These are phyloP conservation scores for Amoeboradix gromovi DNA, from an alignment of 371 early-diverging fungal species.

Conservation along the genomic window DNA sequence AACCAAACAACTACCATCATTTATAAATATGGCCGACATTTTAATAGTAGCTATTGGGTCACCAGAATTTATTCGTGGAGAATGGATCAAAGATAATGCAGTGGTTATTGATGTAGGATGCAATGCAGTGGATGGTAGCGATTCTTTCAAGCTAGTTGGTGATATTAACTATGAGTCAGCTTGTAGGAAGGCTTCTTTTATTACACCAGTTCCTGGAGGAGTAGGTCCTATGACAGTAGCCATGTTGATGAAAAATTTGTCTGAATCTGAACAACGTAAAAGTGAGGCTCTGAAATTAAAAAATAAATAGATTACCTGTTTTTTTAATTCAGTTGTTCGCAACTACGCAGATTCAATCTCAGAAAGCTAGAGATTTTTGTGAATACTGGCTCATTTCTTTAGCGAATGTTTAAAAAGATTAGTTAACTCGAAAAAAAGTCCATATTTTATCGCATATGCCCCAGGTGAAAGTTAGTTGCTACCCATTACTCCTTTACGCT, in stretches of 20 bases:
- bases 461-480: too few relatives aligned
- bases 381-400: too few relatives aligned
- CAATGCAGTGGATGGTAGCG: conserved; percentile 32
- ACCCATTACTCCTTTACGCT: too few relatives aligned
- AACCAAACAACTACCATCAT: conserved; percentile 34
- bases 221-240: conserved; percentile 92
- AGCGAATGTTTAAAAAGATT: too few relatives aligned
- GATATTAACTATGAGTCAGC: conserved; percentile 58
- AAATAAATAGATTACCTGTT: too few relatives aligned
- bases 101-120: conserved; percentile 82
- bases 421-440: too few relatives aligned
- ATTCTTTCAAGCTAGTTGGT: conserved; percentile 56
- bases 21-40: conserved; percentile 47
- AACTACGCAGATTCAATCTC: too few relatives aligned
- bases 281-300: background rate
- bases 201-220: conserved; percentile 78
- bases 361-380: too few relatives aligned
- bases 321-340: too few relatives aligned
- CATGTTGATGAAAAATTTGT: conserved; percentile 61
- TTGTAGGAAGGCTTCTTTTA: conserved; percentile 28
- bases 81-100: conserved; percentile 66
- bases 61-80: conserved; percentile 42
- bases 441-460: too few relatives aligned
- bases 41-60: conserved; percentile 59
- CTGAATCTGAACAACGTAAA: conserved; percentile 5